These are phyloP conservation scores for Hevea brasiliensis DNA, from an alignment of 345 rosid species.

Conservation along the genomic window DNA sequence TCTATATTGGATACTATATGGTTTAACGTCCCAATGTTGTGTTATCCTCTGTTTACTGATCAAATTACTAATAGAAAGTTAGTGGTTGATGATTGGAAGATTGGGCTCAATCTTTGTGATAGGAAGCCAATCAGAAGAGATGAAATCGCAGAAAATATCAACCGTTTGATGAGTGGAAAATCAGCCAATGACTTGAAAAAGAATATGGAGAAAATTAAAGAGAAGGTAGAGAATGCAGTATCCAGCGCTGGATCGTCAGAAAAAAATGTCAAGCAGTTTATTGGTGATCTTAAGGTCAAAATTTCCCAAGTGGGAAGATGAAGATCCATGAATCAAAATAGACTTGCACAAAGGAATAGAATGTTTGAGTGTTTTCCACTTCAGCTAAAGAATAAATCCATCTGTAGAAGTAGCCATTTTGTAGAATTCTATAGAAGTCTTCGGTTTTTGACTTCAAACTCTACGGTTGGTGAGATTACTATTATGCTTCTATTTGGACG, in stretches of 20 bases:
- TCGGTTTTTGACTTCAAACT: neutral
- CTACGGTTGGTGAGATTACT: no score
- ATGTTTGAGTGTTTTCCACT: no score
- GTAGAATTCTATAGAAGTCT: no score
- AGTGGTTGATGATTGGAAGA: slow-evolving; percentile 79
- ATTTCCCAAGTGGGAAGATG: slow-evolving; percentile 1
- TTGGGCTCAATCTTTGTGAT: slow-evolving; percentile 59
- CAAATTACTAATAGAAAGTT: slow-evolving; percentile 78
- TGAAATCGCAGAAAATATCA: slow-evolving; percentile 42
- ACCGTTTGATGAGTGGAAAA: slow-evolving; percentile 51
- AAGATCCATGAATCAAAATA: no score
- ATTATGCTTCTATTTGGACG: neutral
- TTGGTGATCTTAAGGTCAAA: slow-evolving; percentile 36
- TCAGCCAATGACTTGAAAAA: slow-evolving; percentile 33
- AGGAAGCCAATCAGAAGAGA: slow-evolving; percentile 31
- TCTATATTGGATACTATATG: slow-evolving; percentile 70
- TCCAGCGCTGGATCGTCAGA: slow-evolving; percentile 46
- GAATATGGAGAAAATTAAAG: slow-evolving; percentile 41
- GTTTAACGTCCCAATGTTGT: slow-evolving; percentile 62
- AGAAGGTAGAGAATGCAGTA: slow-evolving; percentile 44
- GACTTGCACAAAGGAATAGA: no score
- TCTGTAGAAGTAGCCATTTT: no score
- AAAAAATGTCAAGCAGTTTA: slow-evolving; percentile 42
- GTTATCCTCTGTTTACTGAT: slow-evolving; percentile 72
- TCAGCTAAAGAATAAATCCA: no score